phyloP scores from a whole-genome alignment of 2,329 filamentous ascomycete species.

The Emergomyces orientalis region DNA sequence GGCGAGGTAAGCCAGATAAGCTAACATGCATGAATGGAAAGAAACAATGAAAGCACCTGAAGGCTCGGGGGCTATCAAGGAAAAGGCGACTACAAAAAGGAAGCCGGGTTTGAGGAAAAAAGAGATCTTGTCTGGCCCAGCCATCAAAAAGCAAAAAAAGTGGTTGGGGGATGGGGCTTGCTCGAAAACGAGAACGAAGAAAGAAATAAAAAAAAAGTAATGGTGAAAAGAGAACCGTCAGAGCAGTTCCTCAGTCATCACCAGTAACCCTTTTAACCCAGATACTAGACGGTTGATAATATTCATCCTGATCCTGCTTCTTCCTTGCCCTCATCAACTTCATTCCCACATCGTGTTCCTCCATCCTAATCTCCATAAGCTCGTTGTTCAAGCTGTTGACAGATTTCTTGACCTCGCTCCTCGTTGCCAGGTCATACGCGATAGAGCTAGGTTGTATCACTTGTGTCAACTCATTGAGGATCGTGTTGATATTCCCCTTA shows the following conservation, averaged over 20 bases:
- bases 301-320: constrained; percentile 52
- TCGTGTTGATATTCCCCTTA: constrained; percentile 59
- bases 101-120: background rate
- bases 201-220: background rate
- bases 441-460: constrained; percentile 62
- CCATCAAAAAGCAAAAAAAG: background rate
- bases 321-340: constrained; percentile 67
- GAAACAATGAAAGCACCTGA: background rate
- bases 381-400: constrained; percentile 57
- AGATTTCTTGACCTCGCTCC: constrained; percentile 50
- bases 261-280: constrained; percentile 69
- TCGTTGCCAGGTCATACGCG: constrained; percentile 55
- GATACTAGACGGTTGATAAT: constrained; percentile 48
- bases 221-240: background rate
- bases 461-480: constrained; percentile 68
- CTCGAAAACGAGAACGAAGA: background rate
- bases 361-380: constrained; percentile 61
- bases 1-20: background rate
- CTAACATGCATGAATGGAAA: background rate
- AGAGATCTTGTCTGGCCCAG: background rate
- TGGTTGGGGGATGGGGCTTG: too few relatives aligned
- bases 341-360: constrained; percentile 71
- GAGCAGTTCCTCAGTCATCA: constrained; percentile 31
- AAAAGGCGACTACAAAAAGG: background rate
- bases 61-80: background rate